A percentile compares a stretch with the other conserved stretches of the same genome.
phyloP scores from a whole-genome alignment of 768 basidiomycete genomes.

The Pleurotus tuoliensis region DNA sequence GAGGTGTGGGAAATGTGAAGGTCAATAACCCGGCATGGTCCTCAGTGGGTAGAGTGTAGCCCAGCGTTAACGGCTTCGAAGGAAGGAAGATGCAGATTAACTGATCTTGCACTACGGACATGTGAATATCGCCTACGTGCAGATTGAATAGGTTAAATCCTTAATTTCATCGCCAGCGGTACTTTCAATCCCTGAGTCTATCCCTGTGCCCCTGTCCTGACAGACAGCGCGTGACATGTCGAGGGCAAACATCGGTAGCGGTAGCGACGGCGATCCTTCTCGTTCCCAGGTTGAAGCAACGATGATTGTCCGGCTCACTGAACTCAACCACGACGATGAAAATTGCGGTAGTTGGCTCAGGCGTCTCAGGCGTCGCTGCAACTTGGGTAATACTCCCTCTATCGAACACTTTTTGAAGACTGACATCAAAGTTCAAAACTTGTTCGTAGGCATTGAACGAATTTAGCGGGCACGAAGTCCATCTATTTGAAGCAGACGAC shows the following conservation, averaged over 20 bases:
- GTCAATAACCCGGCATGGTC: constrained; percentile 62
- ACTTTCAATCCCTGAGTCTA: no score
- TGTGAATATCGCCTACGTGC: no score
- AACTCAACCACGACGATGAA: constrained; percentile 33
- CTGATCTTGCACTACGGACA: no score
- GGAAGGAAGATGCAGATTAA: no score
- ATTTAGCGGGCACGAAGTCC: constrained; percentile 68
- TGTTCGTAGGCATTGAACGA: constrained; percentile 60
- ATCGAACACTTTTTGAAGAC: not conserved
- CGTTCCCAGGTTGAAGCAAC: no score
- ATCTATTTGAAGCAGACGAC: constrained; percentile 65
- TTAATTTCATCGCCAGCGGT: no score
- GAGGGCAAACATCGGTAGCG: no score
- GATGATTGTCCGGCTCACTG: not conserved
- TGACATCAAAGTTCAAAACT: not conserved
- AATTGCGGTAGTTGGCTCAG: constrained; percentile 73
- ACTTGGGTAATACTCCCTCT: constrained; percentile 51
- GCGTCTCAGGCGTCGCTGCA: constrained; percentile 74
- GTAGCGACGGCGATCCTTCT: no score
- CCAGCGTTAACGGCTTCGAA: no score
- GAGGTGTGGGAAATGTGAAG: constrained; percentile 55
- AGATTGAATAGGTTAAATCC: no score
- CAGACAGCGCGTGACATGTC: no score
- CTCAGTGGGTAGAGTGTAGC: constrained; percentile 19
- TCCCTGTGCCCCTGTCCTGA: no score